These are phyloP conservation scores for Bombardia bombarda DNA, from an alignment of 495 filamentous ascomycete species.

Conservation along the genomic window DNA sequence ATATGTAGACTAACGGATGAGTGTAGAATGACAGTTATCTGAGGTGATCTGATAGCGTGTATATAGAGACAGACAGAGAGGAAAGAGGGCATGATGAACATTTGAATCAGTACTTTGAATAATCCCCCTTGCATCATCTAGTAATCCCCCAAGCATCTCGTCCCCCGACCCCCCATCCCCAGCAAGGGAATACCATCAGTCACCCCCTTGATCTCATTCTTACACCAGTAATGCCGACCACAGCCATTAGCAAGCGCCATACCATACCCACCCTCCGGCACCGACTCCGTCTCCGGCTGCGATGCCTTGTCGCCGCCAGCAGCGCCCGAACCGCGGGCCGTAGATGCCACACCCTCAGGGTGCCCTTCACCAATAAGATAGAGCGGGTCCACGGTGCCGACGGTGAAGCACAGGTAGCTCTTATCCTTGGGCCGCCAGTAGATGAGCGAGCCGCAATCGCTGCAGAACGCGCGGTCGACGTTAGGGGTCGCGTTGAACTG, in stretches of 20 bases:
- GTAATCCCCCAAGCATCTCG: slow-evolving; percentile 1
- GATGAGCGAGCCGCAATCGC: slow-evolving; percentile 27
- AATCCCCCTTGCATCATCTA: too few relatives aligned
- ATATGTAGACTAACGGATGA: too few relatives aligned
- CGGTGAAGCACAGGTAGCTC: slow-evolving; percentile 13
- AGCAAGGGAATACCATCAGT: slow-evolving; percentile 21
- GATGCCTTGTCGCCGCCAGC: too few relatives aligned
- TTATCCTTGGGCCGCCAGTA: slow-evolving; percentile 23
- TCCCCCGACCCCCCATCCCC: slow-evolving; percentile 4
- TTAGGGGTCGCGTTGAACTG: slow-evolving; percentile 19
- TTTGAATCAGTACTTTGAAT: too few relatives aligned
- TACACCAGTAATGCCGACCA: slow-evolving; percentile 18
- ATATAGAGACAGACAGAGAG: too few relatives aligned
- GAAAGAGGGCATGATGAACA: too few relatives aligned
- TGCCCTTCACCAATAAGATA: slow-evolving; percentile 26
- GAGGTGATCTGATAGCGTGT: too few relatives aligned
- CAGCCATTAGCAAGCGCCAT: slow-evolving; percentile 19
- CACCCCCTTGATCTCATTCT: slow-evolving; percentile 31
- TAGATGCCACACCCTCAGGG: slow-evolving; percentile 2
- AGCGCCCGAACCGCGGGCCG: too few relatives aligned
- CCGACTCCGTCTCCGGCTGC: slow-evolving; percentile 1
- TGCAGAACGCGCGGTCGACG: slow-evolving; percentile 28
- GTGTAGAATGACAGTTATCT: too few relatives aligned
- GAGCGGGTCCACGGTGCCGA: slow-evolving; percentile 29
- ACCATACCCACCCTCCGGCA: slow-evolving; percentile 23